These are phyloP conservation scores for Stachybotrys echinatus DNA, from an alignment of 2,329 filamentous ascomycete species.

Conservation along the genomic window DNA sequence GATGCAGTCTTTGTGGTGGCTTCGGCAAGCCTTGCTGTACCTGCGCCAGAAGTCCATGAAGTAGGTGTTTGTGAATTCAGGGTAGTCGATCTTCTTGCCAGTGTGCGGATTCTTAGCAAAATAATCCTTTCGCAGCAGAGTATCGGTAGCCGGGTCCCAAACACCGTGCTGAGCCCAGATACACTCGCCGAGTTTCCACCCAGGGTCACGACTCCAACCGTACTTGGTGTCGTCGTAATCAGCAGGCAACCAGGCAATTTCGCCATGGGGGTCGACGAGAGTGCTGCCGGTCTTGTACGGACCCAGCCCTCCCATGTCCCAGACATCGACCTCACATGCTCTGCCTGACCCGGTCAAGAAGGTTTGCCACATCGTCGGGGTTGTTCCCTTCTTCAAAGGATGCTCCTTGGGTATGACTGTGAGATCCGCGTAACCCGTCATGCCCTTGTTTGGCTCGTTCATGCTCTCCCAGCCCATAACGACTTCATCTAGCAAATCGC, in stretches of 20 bases:
- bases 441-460: conserved; percentile 89
- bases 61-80: conserved; percentile 84
- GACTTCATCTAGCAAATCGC: conserved; percentile 78
- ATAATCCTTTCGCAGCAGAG: conserved; percentile 77
- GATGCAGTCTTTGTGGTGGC: conserved; percentile 72
- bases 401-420: conserved; percentile 79
- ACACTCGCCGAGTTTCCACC: conserved; percentile 91
- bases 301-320: conserved; percentile 90
- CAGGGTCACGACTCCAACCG: conserved; percentile 81
- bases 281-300: conserved; percentile 82
- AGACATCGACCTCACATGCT: conserved; percentile 83
- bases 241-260: conserved; percentile 76
- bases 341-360: conserved; percentile 88
- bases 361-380: conserved; percentile 89
- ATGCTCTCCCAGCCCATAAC: conserved; percentile 95
- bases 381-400: conserved; percentile 86
- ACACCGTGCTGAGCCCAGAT: conserved; percentile 96
- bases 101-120: conserved; percentile 75
- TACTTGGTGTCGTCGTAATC: conserved; percentile 83
- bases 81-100: conserved; percentile 70
- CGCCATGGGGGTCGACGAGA: conserved; percentile 83
- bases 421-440: conserved; percentile 79
- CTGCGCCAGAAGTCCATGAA: conserved; percentile 82
- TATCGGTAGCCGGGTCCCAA: conserved; percentile 80
- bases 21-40: conserved; percentile 70